Percentiles rank a stretch among this genome's conserved stretches.
These are phyloP conservation scores for Epichloe sp. DNA, from an alignment of 2,329 filamentous ascomycete species.

Conservation along the genomic window DNA sequence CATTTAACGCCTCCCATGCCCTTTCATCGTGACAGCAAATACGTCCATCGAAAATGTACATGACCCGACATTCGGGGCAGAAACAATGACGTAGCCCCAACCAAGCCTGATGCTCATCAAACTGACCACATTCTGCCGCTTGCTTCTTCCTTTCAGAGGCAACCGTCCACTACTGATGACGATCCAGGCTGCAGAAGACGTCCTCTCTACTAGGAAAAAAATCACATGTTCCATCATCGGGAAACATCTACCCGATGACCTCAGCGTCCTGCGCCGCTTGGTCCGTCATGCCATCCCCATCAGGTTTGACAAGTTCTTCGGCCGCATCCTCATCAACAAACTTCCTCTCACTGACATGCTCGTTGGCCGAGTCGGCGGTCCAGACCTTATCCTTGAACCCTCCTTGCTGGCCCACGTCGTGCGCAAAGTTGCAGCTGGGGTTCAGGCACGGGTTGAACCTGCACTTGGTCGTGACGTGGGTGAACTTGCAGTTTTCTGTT, in stretches of 20 bases:
- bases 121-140: not conserved
- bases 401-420: constrained; percentile 80
- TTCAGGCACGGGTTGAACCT: constrained; percentile 88
- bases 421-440: constrained; percentile 75
- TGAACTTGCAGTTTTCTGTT: constrained; percentile 73
- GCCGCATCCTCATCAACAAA: constrained; percentile 60
- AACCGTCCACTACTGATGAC: not conserved
- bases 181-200: not conserved
- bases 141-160: not conserved
- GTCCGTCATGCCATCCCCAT: constrained; percentile 25
- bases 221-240: not conserved
- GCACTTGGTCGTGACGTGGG: constrained; percentile 74
- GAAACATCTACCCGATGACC: constrained; percentile 16
- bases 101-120: not conserved
- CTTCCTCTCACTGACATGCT: constrained; percentile 77
- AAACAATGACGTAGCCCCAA: not conserved
- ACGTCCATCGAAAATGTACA: constrained; percentile 10
- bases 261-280: constrained; percentile 24
- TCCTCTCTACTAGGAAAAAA: not conserved
- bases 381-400: constrained; percentile 83
- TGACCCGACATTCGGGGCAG: not conserved
- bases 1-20: constrained; percentile 9
- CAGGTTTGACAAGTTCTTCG: constrained; percentile 63
- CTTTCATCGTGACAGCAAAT: constrained; percentile 9
- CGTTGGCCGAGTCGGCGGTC: constrained; percentile 47